Conservation (phyloP, 2,329 filamentous ascomycete species). For the Neoarthrinium moseri region DNA sequence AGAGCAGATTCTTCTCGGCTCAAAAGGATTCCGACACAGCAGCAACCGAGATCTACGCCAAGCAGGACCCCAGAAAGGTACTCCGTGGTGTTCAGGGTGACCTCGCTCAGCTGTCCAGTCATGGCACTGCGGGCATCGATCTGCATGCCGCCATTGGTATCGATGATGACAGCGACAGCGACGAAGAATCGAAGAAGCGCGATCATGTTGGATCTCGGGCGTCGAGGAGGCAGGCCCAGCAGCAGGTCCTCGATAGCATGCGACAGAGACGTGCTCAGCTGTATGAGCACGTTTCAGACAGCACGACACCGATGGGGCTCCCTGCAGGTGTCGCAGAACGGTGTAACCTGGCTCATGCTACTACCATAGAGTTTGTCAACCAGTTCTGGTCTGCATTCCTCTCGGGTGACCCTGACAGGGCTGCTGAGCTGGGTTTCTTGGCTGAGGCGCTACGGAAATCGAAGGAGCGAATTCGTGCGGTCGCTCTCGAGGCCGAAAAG, state of each 20-base stretch:
- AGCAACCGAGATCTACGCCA: slow-evolving; percentile 56
- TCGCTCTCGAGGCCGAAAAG: slow-evolving; percentile 76
- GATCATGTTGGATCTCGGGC: slow-evolving; percentile 68
- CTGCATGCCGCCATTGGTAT: slow-evolving; percentile 66
- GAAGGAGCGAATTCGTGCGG: slow-evolving; percentile 73
- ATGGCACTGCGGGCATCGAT: slow-evolving; percentile 52
- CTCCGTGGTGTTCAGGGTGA: slow-evolving; percentile 64
- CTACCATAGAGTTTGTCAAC: slow-evolving; percentile 91
- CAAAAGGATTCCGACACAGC: slow-evolving; percentile 46
- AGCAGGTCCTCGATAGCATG: slow-evolving; percentile 65
- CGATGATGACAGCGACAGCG: slow-evolving; percentile 67
- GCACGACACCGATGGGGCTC: slow-evolving; percentile 53
- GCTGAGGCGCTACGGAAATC: slow-evolving; percentile 80
- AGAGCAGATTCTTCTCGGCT: slow-evolving; percentile 76
- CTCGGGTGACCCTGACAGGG: slow-evolving; percentile 80
- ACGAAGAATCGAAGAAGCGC: slow-evolving; percentile 56
- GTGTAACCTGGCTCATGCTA: slow-evolving; percentile 76
- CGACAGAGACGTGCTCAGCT: slow-evolving; percentile 59
- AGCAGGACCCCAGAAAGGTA: slow-evolving; percentile 69
- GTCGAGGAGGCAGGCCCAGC: slow-evolving; percentile 63
- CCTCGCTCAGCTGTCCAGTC: slow-evolving; percentile 50
- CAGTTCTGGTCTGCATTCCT: slow-evolving; percentile 95
- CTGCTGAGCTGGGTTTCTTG: slow-evolving; percentile 76
- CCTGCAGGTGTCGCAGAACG: slow-evolving; percentile 57
- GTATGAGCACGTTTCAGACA: slow-evolving; percentile 47